These are phyloP conservation scores for Alectoria sarmentosa DNA, from an alignment of 495 filamentous ascomycete genomes.

Conservation along the genomic window DNA sequence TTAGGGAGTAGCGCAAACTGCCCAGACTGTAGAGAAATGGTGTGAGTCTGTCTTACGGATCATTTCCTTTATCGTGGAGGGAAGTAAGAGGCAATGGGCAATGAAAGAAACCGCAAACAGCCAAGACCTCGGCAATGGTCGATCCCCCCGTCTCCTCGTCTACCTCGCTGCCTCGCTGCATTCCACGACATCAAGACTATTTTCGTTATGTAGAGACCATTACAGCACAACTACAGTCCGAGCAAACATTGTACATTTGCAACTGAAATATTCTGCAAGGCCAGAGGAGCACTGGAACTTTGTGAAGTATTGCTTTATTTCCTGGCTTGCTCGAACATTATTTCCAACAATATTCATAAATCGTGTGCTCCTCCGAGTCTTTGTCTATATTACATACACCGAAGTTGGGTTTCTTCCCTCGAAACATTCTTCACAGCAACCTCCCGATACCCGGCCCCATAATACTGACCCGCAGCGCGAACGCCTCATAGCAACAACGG, in stretches of 20 bases:
- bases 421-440: neutral
- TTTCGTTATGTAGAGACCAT: neutral
- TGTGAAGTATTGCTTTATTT: neutral
- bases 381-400: conserved; percentile 14
- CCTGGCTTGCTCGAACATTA: neutral
- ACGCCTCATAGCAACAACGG: neutral
- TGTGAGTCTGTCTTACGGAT: neutral
- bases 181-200: neutral
- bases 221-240: neutral
- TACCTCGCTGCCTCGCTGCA: too few relatives aligned
- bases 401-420: conserved; percentile 7
- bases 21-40: neutral
- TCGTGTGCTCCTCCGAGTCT: neutral
- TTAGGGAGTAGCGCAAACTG: conserved; percentile 10
- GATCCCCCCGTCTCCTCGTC: neutral
- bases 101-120: neutral
- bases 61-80: neutral
- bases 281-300: neutral
- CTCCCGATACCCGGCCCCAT: neutral
- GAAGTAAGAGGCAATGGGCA: neutral
- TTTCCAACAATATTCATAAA: neutral
- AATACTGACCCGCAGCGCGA: neutral
- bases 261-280: neutral
- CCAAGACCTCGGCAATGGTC: neutral
- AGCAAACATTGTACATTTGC: neutral